Evolutionary conservation across 768 basidiomycete species (phyloP).

Genomic region (Psilocybe sp.): DNA sequence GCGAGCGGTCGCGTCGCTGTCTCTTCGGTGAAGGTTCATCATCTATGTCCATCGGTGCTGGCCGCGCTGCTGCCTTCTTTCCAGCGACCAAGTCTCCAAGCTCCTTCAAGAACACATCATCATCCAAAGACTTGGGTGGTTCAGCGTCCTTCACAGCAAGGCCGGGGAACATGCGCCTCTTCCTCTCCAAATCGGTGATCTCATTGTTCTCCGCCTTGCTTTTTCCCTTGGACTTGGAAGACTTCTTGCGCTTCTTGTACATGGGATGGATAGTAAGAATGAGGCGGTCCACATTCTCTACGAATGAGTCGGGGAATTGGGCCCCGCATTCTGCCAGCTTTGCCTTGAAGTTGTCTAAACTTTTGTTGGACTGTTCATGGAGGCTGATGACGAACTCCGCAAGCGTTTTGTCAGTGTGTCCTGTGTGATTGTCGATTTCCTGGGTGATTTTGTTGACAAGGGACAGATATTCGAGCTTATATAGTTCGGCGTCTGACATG

Average conservation of each 20-base stretch:
- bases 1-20: conserved; percentile 51
- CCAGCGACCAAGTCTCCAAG: conserved; percentile 88
- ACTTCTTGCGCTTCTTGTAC: conserved; percentile 73
- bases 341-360: conserved; percentile 74
- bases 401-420: conserved; percentile 84
- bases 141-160: conserved; percentile 80
- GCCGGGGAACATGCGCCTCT: conserved; percentile 87
- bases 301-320: conserved; percentile 84
- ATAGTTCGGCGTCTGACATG: conserved; percentile 76
- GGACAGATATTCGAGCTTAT: conserved; percentile 91
- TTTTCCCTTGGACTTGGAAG: conserved; percentile 34
- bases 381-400: conserved; percentile 94
- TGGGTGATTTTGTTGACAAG: conserved; percentile 89
- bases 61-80: conserved; percentile 44
- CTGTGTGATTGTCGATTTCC: conserved; percentile 87
- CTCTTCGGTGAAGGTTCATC: conserved; percentile 56
- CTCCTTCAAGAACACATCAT: conserved; percentile 85
- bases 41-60: conserved; percentile 31
- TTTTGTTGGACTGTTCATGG: conserved; percentile 77
- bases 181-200: conserved; percentile 66
- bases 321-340: conserved; percentile 77
- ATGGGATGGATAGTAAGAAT: conserved; percentile 95
- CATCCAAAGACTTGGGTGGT: conserved; percentile 52
- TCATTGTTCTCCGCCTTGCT: conserved; percentile 29
- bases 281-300: conserved; percentile 91